Percentiles rank a stretch among this genome's conserved stretches.
These are phyloP conservation scores for Claviceps spartinae DNA, from an alignment of 2,329 filamentous ascomycete genomes.

Conservation along the genomic window DNA sequence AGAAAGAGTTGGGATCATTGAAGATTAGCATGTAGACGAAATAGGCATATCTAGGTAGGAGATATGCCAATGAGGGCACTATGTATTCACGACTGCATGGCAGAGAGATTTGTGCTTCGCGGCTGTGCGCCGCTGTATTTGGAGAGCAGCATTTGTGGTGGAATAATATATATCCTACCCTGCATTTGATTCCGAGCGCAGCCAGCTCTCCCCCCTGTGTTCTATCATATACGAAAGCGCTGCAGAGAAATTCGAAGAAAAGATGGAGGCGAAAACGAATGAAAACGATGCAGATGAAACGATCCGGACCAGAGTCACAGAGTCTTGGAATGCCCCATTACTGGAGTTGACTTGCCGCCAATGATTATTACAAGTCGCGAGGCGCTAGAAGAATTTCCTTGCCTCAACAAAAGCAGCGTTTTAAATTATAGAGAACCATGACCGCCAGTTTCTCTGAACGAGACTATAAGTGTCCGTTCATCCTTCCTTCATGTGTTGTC, in stretches of 20 bases:
- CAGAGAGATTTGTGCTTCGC: too few species aligned
- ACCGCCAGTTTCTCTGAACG: not conserved
- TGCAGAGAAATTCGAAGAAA: not conserved
- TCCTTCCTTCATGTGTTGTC: not conserved
- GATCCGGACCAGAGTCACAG: too few species aligned
- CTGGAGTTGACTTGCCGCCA: too few species aligned
- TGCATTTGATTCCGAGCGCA: not conserved
- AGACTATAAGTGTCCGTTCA: not conserved
- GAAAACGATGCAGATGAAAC: not conserved
- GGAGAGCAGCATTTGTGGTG: not conserved
- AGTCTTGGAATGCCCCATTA: too few species aligned
- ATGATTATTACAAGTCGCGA: not conserved
- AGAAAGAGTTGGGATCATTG: constrained; percentile 4
- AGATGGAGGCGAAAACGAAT: not conserved
- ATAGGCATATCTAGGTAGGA: too few species aligned
- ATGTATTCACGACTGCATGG: too few species aligned
- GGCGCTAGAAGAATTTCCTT: not conserved
- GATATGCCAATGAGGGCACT: too few species aligned
- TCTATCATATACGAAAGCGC: not conserved
- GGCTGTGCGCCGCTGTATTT: too few species aligned
- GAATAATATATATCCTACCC: not conserved
- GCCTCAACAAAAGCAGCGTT: not conserved
- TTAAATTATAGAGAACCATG: not conserved
- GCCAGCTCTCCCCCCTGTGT: not conserved
- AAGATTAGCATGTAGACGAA: not conserved